Evolutionary conservation across 371 early-diverging fungal species (phyloP), one percentile per base, ranked within the genome.

Genomic region (Rhizomucor miehei): DNA sequence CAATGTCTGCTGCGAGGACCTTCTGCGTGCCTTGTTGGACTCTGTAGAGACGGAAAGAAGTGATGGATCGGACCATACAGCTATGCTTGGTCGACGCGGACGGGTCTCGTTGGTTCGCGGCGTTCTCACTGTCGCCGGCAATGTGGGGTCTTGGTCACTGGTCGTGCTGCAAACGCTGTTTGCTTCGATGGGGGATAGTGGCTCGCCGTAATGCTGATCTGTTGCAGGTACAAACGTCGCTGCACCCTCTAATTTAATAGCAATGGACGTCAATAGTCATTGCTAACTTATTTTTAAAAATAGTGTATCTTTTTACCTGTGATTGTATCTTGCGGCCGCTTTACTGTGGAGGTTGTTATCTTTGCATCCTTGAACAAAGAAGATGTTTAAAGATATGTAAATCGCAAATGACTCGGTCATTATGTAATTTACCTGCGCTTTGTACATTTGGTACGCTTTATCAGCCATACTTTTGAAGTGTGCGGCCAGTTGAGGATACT

Each of bases 21-120:
- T 3, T 8, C 29, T 29, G 3, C 29, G 29, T 29, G 29, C 29
- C 29, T 29, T 29, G 29, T 29, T 29, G 29, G 29, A 8, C 25
- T 56, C 39, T 19, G 65, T 72, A 6, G 77, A 79, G 8, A 90
- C 50, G 29, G 84, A 79, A 54, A 84, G 64, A 14, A 93, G 57
- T 11, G 75, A 61, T 37, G 89, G 86, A 53, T 91, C 92, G 0
- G 88, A 69, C 93, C 93, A 93, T 3, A 91, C 89, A 0, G 93
- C 93, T 0, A 93, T 86, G 52, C 88, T 88, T 4, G 82, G 87
- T 20, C 91, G 68, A 44, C 93, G 69, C 51, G 63, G 59, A 46
- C 71, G 62, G 0, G 80, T 78, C 25, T 69, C 82, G 19, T 57
- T 65, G 9, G 58, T 62, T 43, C 69, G 68, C 1, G 81, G 48